Percentiles rank a stretch among this genome's conserved stretches.
Evolutionary conservation across 73 alveolate species (phyloP).

Genomic region (Symbiodinium natans): DNA sequence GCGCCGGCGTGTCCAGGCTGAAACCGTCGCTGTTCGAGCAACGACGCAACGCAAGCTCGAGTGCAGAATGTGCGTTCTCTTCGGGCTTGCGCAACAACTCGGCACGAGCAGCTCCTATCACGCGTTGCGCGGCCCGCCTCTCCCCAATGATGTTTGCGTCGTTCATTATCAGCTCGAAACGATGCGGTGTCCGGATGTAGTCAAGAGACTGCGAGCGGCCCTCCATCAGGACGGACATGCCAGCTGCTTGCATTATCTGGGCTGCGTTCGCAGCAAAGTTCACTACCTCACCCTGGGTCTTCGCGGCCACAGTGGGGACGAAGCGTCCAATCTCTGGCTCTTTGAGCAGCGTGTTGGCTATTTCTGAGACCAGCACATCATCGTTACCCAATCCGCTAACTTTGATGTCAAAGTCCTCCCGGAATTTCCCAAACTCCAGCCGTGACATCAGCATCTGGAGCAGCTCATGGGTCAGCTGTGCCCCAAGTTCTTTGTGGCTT

Average conservation of each 20-base stretch:
- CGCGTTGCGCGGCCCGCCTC: slow-evolving; percentile 73
- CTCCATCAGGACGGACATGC: slow-evolving; percentile 44
- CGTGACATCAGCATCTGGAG: slow-evolving; percentile 28
- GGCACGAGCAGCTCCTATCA: slow-evolving; percentile 15
- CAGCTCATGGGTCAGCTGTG: slow-evolving; percentile 24
- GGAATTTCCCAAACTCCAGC: slow-evolving; percentile 52
- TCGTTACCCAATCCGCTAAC: slow-evolving; percentile 11
- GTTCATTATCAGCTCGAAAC: slow-evolving; percentile 24
- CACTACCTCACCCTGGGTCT: slow-evolving; percentile 78
- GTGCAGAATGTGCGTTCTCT: slow-evolving; percentile 6
- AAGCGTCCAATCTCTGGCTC: slow-evolving; percentile 37
- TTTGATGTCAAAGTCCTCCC: slow-evolving; percentile 32
- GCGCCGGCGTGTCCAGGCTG: no score
- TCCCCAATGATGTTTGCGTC: slow-evolving; percentile 44
- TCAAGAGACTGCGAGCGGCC: slow-evolving; percentile 78
- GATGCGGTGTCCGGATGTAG: slow-evolving; percentile 79
- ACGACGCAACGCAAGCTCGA: slow-evolving; percentile 7
- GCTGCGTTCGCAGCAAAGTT: slow-evolving; percentile 46
- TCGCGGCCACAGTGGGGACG: slow-evolving; percentile 74
- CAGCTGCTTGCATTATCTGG: slow-evolving; percentile 46
- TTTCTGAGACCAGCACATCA: slow-evolving; percentile 50
- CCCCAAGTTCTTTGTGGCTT: neutral
- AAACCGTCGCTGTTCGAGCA: no score
- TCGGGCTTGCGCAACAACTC: slow-evolving; percentile 6
- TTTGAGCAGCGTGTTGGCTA: slow-evolving; percentile 44